Evolutionary conservation across 805 yeast species (phyloP), one percentile per base, ranked within the genome.

Genomic region (Lipomyces japonicus): DNA sequence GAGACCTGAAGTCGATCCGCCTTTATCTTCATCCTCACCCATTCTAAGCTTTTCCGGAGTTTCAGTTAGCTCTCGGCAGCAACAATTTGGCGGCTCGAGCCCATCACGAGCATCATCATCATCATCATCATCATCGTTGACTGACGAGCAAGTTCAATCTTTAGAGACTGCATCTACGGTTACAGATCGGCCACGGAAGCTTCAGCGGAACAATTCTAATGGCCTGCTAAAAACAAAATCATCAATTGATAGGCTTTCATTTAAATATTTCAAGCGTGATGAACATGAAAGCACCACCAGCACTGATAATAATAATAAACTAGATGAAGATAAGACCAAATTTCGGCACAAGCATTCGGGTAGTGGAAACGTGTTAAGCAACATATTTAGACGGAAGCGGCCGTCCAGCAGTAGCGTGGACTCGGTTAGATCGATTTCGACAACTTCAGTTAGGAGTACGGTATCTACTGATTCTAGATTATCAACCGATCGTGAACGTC

Each of bases 151-250:
- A 30, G 34, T 14, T 30, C 12, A 30, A 30, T n/a, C n/a, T n/a
- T n/a, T n/a, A 7, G 37, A 6, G n/a, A 34, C 37, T 14, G 7
- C 7, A n/a, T 25, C 44, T 5, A 19, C 26, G 3, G 38, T 10
- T 7, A 19, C 7, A 28, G 26, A 41, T 6, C 6, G 40, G 28
- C 40, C 36, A n/a, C 5, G 19, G 5, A 41, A 32, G 38, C 39
- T 41, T 7, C 38, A 38, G 3, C 44, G 48, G n/a, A 44, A 40
- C 19, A 45, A 50, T 14, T 39, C 51, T 3, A 50, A 42, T 16
- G 44, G 44, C 7, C 50, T 54, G 16, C 44, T 54, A 22, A 43
- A 45, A 16, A 54, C 58, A 7, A 54, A 54, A 22, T 54, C 58
- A 10, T 54, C 58, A 16, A 30, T 54, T 19, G 58, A 54, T 19